A percentile compares a stretch with the other conserved stretches of the same genome.
phyloP scores from a whole-genome alignment of 805 yeast species.

The Wickerhamiella sergipiensis region DNA sequence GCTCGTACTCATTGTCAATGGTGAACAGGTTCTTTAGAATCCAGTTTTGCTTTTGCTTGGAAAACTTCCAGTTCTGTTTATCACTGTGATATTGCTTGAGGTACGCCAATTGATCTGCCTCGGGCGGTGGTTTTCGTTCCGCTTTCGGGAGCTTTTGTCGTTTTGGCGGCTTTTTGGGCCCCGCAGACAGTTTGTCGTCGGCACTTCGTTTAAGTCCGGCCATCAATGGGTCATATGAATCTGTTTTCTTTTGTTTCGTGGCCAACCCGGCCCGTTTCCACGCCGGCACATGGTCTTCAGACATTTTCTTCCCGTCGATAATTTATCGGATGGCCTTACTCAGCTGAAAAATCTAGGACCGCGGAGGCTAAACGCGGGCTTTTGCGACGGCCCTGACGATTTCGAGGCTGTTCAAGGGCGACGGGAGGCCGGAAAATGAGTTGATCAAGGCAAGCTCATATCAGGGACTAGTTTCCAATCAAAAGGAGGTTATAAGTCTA shows the following conservation, averaged over 20 bases:
- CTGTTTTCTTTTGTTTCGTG: constrained; percentile 29
- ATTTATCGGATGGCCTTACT: background rate
- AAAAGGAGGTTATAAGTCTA: no score
- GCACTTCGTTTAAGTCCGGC: constrained; percentile 19
- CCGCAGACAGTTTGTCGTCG: constrained; percentile 6
- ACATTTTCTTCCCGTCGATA: constrained; percentile 2
- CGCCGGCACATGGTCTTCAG: constrained; percentile 41
- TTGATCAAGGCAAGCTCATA: no score
- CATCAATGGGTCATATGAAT: constrained; percentile 21
- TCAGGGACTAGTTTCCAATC: no score
- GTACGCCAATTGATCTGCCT: constrained; percentile 59
- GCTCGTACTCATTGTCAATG: constrained; percentile 42
- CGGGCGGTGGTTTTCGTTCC: constrained; percentile 59
- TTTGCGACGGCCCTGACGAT: no score
- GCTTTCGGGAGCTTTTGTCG: constrained; percentile 53
- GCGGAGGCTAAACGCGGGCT: no score
- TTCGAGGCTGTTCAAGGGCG: no score
- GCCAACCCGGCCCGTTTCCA: constrained; percentile 66
- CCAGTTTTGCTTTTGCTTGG: constrained; percentile 83
- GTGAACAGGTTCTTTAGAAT: constrained; percentile 44
- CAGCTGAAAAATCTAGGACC: background rate
- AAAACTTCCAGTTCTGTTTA: constrained; percentile 60
- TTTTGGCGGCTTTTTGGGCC: constrained; percentile 48
- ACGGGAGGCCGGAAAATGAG: no score
- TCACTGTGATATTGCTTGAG: constrained; percentile 45